Percentiles rank a stretch among this genome's conserved stretches.
phyloP scores from a whole-genome alignment of 176 grass and related monocot genomes.

The Carex parvula region DNA sequence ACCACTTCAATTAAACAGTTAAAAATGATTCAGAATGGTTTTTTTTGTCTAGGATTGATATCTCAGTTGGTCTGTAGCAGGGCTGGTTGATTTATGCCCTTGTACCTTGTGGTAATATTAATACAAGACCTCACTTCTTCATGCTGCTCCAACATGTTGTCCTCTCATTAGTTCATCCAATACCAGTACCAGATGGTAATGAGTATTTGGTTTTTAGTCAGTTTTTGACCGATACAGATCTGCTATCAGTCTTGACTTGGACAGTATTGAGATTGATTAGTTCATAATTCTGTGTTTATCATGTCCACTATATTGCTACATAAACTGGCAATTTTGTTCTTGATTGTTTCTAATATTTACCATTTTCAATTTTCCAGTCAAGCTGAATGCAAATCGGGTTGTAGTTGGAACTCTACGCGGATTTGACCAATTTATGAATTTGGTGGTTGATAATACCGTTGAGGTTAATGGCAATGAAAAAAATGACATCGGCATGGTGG shows the following conservation, averaged over 20 bases:
- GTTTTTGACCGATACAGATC: background rate
- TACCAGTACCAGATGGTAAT: background rate
- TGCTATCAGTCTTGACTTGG: background rate
- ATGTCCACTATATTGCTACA: background rate
- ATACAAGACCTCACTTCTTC: background rate
- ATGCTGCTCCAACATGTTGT: background rate
- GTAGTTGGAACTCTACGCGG: slow-evolving; percentile 81
- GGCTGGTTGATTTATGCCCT: background rate
- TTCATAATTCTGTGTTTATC: background rate
- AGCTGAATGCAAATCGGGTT: slow-evolving; percentile 82
- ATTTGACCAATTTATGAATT: slow-evolving; percentile 98
- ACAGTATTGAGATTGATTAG: background rate
- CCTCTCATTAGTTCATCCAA: background rate
- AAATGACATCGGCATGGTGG: slow-evolving; percentile 97
- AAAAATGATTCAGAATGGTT: background rate
- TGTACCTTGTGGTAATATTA: background rate
- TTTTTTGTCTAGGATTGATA: too few species aligned
- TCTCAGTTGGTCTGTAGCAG: background rate
- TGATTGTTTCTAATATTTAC: background rate
- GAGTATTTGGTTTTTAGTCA: background rate
- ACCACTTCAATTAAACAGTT: background rate
- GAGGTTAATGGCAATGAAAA: slow-evolving; percentile 84
- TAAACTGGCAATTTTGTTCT: background rate
- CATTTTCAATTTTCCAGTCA: slow-evolving; percentile 49
- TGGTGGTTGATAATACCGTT: slow-evolving; percentile 83